phyloP scores from a whole-genome alignment of 2,329 filamentous ascomycete species.

The Xylaria sp. region DNA sequence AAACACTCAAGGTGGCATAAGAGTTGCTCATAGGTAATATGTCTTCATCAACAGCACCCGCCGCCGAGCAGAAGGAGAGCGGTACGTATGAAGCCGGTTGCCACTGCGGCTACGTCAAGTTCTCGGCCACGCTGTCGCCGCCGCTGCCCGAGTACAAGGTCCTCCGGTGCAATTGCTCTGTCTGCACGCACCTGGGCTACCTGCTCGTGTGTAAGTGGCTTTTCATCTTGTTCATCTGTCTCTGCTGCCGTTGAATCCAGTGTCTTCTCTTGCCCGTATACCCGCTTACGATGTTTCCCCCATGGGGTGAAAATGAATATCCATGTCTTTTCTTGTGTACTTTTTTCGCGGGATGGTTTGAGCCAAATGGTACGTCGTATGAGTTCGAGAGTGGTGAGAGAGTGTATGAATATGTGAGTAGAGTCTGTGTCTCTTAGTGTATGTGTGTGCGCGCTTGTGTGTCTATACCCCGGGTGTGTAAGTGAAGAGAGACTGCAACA shows the following conservation, averaged over 20 bases:
- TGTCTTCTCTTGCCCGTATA: background rate
- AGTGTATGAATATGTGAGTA: too few relatives aligned
- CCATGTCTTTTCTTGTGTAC: too few relatives aligned
- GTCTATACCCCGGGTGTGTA: too few relatives aligned
- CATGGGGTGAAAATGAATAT: too few relatives aligned
- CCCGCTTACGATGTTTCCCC: background rate
- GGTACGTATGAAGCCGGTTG: conserved; percentile 53
- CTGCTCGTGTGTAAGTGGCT: conserved; percentile 49
- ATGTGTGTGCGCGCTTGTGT: too few relatives aligned
- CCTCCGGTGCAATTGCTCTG: conserved; percentile 57
- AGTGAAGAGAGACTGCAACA: too few relatives aligned
- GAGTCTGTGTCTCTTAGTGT: too few relatives aligned
- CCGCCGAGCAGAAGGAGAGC: conserved; percentile 23
- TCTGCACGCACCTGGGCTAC: conserved; percentile 54
- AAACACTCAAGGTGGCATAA: background rate
- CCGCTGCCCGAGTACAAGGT: conserved; percentile 50
- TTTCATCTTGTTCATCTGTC: too few relatives aligned
- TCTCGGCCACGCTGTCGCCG: conserved; percentile 51
- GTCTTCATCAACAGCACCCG: background rate
- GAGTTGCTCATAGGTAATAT: too few relatives aligned
- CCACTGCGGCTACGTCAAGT: conserved; percentile 56
- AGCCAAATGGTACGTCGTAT: too few relatives aligned
- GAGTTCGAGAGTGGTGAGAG: too few relatives aligned
- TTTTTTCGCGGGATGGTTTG: too few relatives aligned
- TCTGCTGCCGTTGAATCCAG: background rate